Conservation (phyloP, 2,329 filamentous ascomycete species). For the Lecanicillium sp. region DNA sequence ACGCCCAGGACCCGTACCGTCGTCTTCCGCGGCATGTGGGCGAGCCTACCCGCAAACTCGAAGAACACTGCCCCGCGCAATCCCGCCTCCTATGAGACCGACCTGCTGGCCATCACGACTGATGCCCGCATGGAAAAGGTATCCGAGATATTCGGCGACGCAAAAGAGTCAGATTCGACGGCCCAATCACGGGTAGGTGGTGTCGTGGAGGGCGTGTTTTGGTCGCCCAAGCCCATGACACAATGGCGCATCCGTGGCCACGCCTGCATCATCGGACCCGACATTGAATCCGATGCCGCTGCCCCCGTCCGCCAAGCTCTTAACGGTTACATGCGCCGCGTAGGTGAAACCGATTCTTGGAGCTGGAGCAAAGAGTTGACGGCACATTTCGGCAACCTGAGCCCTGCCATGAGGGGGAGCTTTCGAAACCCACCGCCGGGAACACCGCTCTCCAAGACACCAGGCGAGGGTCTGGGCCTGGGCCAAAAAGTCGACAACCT, state of each 20-base stretch:
- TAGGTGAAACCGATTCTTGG: slow-evolving; percentile 47
- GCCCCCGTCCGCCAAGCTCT: slow-evolving; percentile 53
- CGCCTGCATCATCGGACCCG: slow-evolving; percentile 66
- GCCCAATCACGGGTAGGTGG: slow-evolving; percentile 52
- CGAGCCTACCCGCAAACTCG: slow-evolving; percentile 60
- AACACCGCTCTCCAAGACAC: slow-evolving; percentile 43
- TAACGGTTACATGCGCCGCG: slow-evolving; percentile 50
- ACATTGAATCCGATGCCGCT: slow-evolving; percentile 42
- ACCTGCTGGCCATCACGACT: slow-evolving; percentile 77
- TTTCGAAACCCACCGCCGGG: slow-evolving; percentile 70
- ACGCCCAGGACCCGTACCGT: slow-evolving; percentile 64
- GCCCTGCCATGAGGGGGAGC: slow-evolving; percentile 68
- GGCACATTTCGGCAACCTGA: slow-evolving; percentile 83
- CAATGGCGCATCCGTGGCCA: slow-evolving; percentile 82
- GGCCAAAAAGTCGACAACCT: slow-evolving; percentile 64
- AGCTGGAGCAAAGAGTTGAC: slow-evolving; percentile 74
- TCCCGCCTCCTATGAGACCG: slow-evolving; percentile 60
- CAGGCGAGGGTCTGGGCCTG: slow-evolving; percentile 33
- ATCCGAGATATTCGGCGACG: slow-evolving; percentile 53
- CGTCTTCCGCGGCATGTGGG: slow-evolving; percentile 81
- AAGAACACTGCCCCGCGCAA: slow-evolving; percentile 69
- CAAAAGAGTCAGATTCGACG: too few species aligned
- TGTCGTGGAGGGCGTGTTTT: slow-evolving; percentile 76
- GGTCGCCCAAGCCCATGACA: slow-evolving; percentile 60
- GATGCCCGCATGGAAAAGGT: slow-evolving; percentile 84